Evolutionary conservation across 805 yeast genomes (phyloP).

Genomic region (Saccharomycopsis fibuligera): DNA sequence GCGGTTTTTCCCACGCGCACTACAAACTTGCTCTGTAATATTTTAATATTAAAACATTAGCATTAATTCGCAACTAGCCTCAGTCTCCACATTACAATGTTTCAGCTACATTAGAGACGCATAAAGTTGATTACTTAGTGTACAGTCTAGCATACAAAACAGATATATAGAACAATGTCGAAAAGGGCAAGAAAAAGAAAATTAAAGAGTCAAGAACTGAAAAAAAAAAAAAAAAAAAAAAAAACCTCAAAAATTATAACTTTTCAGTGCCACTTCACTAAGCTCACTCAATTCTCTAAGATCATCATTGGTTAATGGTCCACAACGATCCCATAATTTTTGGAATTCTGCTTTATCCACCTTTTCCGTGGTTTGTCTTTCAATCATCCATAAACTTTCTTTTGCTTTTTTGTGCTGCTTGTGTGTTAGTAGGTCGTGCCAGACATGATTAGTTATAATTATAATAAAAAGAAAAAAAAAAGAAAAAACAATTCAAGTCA

Average conservation of each 20-base stretch:
- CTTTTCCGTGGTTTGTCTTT: conserved; percentile 34
- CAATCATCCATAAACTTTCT: conserved; percentile 72
- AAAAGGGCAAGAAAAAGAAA: background rate
- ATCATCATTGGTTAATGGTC: conserved; percentile 39
- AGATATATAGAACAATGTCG: background rate
- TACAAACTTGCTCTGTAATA: no score
- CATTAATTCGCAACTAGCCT: no score
- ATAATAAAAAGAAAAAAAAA: conserved; percentile 1
- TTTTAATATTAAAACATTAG: no score
- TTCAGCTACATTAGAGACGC: background rate
- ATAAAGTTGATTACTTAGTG: background rate
- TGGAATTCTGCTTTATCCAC: conserved; percentile 46
- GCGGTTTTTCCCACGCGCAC: no score
- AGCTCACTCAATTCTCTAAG: conserved; percentile 47
- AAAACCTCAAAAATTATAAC: conserved; percentile 32
- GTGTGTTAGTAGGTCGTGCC: conserved; percentile 1
- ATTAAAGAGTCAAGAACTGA: background rate
- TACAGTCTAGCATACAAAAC: background rate
- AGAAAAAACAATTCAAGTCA: no score
- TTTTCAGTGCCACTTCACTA: conserved; percentile 45
- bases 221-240: no score
- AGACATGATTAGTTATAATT: background rate
- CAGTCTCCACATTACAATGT: background rate
- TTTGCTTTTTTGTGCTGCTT: conserved; percentile 65
- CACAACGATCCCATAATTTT: conserved; percentile 33